Base-by-base conservation (phyloP, 2,329 filamentous ascomycete species). In the Colletotrichum plurivorum region DNA sequence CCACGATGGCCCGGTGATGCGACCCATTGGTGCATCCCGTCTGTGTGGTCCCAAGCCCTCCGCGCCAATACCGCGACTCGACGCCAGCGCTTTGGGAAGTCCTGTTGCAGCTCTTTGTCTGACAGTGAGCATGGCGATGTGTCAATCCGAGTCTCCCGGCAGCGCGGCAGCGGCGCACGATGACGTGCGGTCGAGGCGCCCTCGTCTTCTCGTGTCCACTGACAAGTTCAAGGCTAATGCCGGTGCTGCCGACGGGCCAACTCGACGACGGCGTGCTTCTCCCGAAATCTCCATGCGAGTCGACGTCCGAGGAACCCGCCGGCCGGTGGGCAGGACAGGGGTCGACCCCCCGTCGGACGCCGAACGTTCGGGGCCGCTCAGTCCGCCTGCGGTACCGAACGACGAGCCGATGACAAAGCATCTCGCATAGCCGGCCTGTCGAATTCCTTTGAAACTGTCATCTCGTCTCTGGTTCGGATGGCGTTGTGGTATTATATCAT, bases 1-100 rank as follows among this genome's bases (percentile, higher is more conserved):
- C 31, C 67, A 68, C 63, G 64, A 68, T 70, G 67, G 63, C 49
- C 52, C 48, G 15, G 58, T 12, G 46, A 52, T 49, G 64, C 63
- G 53, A 45, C 46, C 63, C 46, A 70, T 70, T 70, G 67, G 67
- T 68, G 52, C 39, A 25, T 61, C 49, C 43, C 51, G 16, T 39
- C 45, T 27, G n/a, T 12, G 55, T 67, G 22, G 43, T 22, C 46
- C 51, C 51, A 63, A 25, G 43, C 27, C 43, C 56, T 20, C 22
- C 36, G 39, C 41, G 51, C 63, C 63, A 51, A 67, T 67, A 49
- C 57, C 49, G 43, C 51, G n/a, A 55, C 36, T 51, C 31, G 22
- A 55, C 18, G 36, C 22, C 20, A 55, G 52, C 54, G 62, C 66
- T 60, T 60, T 54, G 49, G 54, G 41, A 54, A 62, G n/a, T 54